Conservation (phyloP, 495 filamentous ascomycete genomes). For the Talaromyces thailandensis region DNA sequence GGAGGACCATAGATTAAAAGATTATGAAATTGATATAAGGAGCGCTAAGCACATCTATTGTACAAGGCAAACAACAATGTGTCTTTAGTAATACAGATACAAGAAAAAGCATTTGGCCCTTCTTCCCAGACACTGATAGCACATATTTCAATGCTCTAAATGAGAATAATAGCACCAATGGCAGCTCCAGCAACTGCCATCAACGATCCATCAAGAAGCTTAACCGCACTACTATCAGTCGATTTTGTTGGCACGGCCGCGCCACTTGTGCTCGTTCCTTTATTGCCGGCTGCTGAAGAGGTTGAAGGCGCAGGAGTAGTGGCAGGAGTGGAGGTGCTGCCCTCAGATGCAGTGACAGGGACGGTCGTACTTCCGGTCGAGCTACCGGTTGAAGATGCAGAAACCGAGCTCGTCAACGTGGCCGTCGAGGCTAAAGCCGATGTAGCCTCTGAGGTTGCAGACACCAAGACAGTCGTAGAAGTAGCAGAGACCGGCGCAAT, state of each 20-base stretch:
- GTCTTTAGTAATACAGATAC: not conserved
- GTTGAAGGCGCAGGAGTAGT: constrained; percentile 10
- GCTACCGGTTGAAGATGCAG: constrained; percentile 11
- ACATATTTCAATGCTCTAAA: not conserved
- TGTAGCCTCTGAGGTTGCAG: constrained; percentile 1
- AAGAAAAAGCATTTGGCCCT: not conserved
- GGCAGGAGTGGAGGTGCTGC: constrained; percentile 3
- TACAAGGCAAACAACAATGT: not conserved
- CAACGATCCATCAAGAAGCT: constrained; percentile 8
- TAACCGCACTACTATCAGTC: constrained; percentile 10
- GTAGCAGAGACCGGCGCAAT: not conserved
- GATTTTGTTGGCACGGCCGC: constrained; percentile 7
- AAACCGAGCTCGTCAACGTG: constrained; percentile 4
- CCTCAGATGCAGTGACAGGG: not conserved
- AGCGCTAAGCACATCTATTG: not conserved
- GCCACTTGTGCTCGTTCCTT: not conserved
- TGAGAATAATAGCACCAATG: constrained; percentile 16
- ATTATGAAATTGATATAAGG: not conserved
- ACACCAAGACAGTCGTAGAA: not conserved
- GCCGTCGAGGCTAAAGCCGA: constrained; percentile 9
- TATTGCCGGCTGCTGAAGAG: constrained; percentile 3
- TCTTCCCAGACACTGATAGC: not conserved
- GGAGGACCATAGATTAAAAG: not conserved
- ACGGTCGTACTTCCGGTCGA: constrained; percentile 11
- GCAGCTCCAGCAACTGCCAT: constrained; percentile 21